phyloP scores from a whole-genome alignment of 2,329 filamentous ascomycete genomes.

The Colletotrichum zoysiae region DNA sequence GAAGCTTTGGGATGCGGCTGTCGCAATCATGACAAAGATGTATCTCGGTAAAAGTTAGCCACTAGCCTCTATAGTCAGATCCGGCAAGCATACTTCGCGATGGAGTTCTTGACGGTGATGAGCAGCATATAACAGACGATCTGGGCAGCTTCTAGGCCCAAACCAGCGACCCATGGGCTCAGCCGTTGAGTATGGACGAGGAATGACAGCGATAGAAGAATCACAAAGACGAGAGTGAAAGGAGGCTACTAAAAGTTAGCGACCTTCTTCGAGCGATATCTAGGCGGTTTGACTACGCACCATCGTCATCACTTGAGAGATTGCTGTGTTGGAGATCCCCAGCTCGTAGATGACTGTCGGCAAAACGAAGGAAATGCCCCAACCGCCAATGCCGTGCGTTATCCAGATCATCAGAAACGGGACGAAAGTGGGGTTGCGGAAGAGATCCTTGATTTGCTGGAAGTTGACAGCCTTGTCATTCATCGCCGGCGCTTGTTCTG shows the following conservation, averaged over 20 bases:
- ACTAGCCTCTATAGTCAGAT: background rate
- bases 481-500: slow-evolving; percentile 45
- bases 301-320: slow-evolving; percentile 49
- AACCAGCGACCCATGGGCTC: slow-evolving; percentile 45
- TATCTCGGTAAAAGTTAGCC: slow-evolving; percentile 33
- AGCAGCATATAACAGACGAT: slow-evolving; percentile 56
- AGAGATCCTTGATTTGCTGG: slow-evolving; percentile 43
- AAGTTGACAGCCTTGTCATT: slow-evolving; percentile 43
- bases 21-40: slow-evolving; percentile 55
- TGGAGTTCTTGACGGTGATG: slow-evolving; percentile 50
- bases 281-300: background rate
- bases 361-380: slow-evolving; percentile 47
- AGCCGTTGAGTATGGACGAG: slow-evolving; percentile 44
- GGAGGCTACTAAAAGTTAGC: slow-evolving; percentile 33
- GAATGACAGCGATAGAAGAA: slow-evolving; percentile 45
- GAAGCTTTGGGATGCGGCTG: slow-evolving; percentile 54
- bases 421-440: slow-evolving; percentile 44
- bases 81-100: slow-evolving; percentile 46
- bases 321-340: slow-evolving; percentile 46
- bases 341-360: slow-evolving; percentile 48
- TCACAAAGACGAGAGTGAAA: slow-evolving; percentile 45
- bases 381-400: slow-evolving; percentile 48
- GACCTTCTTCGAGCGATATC: background rate
- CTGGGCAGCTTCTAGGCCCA: slow-evolving; percentile 49
- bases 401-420: slow-evolving; percentile 47